Percentiles rank a stretch among this genome's conserved stretches.
Conservation (phyloP, 176 grass and related monocot genomes). For the Puccinellia tenuiflora region DNA sequence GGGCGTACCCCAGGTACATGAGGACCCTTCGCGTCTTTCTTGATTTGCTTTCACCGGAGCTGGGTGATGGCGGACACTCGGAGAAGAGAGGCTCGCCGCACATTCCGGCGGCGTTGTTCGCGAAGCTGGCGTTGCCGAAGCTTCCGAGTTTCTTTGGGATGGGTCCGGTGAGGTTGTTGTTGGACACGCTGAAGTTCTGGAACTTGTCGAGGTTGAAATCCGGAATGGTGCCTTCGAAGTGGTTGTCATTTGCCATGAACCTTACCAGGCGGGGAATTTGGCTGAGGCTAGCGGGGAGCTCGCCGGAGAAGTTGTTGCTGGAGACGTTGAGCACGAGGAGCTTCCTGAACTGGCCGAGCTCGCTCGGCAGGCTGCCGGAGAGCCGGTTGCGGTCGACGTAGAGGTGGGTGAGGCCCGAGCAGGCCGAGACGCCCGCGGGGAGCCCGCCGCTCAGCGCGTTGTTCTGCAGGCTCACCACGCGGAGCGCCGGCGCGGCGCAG, state of each 20-base stretch:
- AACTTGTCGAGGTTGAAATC: constrained; percentile 15
- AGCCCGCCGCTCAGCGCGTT: constrained; percentile 31
- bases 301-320: constrained; percentile 47
- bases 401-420: constrained; percentile 14
- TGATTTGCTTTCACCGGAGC: background rate
- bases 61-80: background rate
- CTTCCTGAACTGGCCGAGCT: background rate
- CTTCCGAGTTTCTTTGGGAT: background rate
- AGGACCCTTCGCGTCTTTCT: background rate
- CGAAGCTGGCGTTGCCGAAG: background rate
- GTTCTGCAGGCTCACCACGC: background rate
- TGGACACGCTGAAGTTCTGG: background rate
- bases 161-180: constrained; percentile 43
- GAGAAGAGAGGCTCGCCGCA: constrained; percentile 8
- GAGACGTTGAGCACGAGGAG: constrained; percentile 27
- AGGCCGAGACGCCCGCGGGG: constrained; percentile 24
- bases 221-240: constrained; percentile 40
- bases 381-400: constrained; percentile 20
- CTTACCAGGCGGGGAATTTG: background rate
- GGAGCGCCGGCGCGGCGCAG: constrained; percentile 25
- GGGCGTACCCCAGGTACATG: constrained; percentile 42
- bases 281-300: constrained; percentile 14
- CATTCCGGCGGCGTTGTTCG: constrained; percentile 31
- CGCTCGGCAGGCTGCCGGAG: constrained; percentile 32
- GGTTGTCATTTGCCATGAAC: constrained; percentile 32